A percentile compares a stretch with the other conserved stretches of the same genome.
These are phyloP conservation scores for Termitomyces sp. DNA, from an alignment of 768 basidiomycete genomes.

Conservation along the genomic window DNA sequence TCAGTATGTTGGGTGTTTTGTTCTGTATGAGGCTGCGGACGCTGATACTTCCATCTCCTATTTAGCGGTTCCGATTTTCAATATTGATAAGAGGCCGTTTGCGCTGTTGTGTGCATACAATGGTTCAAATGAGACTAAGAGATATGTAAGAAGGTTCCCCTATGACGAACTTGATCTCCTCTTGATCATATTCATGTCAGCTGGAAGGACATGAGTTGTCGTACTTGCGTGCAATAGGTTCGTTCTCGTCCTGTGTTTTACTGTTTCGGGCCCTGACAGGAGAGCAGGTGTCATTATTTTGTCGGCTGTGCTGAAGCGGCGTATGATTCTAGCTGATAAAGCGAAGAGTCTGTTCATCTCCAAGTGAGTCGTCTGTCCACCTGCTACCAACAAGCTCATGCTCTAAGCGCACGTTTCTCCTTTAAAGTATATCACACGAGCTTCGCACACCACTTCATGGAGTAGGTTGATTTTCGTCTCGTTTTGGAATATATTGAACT, in stretches of 20 bases:
- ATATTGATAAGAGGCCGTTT: conserved; percentile 89
- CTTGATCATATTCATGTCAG: conserved; percentile 27
- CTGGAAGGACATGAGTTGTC: conserved; percentile 88
- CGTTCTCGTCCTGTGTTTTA: not conserved
- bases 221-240: conserved; percentile 86
- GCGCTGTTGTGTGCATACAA: conserved; percentile 91
- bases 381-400: not conserved
- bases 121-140: conserved; percentile 70
- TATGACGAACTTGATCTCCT: not conserved
- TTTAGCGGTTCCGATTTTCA: conserved; percentile 85
- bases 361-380: conserved; percentile 45
- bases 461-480: conserved; percentile 31
- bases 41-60: conserved; percentile 3
- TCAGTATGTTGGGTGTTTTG: conserved; percentile 49
- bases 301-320: conserved; percentile 84
- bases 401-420: not conserved
- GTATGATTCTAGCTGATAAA: conserved; percentile 94
- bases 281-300: conserved; percentile 79
- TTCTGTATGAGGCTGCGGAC: not conserved
- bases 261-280: conserved; percentile 1
- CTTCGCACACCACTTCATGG: conserved; percentile 90
- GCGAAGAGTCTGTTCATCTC: conserved; percentile 91
- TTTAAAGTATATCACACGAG: conserved; percentile 78
- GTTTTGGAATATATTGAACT: conserved; percentile 2
- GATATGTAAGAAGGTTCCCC: conserved; percentile 48